Evolutionary conservation across 148 eudicot genomes (phyloP).

Genomic region (Cornus suecica): DNA sequence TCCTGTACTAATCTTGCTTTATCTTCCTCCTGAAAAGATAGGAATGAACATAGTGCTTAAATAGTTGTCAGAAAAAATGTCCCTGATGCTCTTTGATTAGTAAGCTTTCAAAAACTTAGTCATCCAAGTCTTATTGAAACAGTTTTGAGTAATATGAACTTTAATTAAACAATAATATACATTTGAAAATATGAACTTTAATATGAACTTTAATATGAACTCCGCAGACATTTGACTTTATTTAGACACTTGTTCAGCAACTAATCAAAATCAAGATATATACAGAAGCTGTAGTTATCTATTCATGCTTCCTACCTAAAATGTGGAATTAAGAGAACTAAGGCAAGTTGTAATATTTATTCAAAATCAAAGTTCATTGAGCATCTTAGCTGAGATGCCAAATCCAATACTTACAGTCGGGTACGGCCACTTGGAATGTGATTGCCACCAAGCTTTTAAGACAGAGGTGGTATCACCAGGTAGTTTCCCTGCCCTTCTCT

Average conservation of each 20-base stretch:
- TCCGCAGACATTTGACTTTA: no score
- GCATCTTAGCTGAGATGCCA: background rate
- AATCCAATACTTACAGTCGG: conserved; percentile 67
- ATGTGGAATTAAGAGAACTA: background rate
- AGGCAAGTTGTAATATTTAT: background rate
- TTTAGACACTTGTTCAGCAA: background rate
- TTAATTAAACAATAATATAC: background rate
- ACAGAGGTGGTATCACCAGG: conserved; percentile 96
- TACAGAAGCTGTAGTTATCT: background rate
- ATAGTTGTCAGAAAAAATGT: background rate
- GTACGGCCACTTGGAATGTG: conserved; percentile 96
- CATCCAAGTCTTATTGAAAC: background rate
- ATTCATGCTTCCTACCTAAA: background rate
- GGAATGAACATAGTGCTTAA: background rate
- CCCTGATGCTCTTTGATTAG: conserved; percentile 4
- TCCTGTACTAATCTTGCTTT: conserved; percentile 80
- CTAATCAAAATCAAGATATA: background rate
- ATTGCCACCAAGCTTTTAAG: conserved; percentile 95
- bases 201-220: no score
- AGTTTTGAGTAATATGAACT: background rate
- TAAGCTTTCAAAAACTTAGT: background rate
- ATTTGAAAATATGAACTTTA: no score
- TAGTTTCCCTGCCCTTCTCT: conserved; percentile 93
- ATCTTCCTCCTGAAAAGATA: conserved; percentile 61
- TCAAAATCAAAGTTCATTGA: background rate